Conservation (phyloP, 768 basidiomycete genomes). For the Lactifluus echinatus region DNA sequence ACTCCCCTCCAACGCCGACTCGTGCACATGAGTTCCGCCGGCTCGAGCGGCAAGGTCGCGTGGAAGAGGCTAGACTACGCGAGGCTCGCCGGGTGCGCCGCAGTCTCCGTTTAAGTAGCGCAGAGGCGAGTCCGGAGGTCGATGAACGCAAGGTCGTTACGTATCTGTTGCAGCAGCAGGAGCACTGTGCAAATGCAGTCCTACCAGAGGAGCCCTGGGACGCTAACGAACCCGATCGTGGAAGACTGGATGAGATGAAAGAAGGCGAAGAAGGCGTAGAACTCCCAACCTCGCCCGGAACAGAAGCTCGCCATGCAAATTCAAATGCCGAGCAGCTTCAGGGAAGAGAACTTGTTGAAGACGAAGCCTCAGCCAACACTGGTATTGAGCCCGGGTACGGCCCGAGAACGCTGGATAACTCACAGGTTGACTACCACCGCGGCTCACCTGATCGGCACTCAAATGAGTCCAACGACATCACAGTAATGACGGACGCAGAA, state of each 20-base stretch:
- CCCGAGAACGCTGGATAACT: neutral
- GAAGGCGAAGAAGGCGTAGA: neutral
- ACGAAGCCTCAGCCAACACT: neutral
- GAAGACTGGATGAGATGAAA: neutral
- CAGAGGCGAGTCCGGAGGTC: neutral
- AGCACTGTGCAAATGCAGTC: neutral
- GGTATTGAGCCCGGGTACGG: neutral
- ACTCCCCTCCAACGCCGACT: constrained; percentile 24
- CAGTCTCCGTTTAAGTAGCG: neutral
- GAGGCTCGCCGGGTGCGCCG: constrained; percentile 7
- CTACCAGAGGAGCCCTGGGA: neutral
- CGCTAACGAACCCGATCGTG: neutral
- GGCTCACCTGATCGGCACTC: neutral
- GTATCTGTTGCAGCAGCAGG: neutral
- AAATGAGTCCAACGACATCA: neutral
- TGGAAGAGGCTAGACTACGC: constrained; percentile 12
- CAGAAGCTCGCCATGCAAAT: neutral
- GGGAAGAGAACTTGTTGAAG: neutral
- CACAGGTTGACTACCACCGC: neutral
- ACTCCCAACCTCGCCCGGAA: neutral
- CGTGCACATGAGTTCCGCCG: constrained; percentile 19
- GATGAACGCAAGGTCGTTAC: neutral
- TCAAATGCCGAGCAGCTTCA: neutral
- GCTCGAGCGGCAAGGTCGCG: constrained; percentile 11
- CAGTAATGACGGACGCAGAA: neutral